Evolutionary conservation across 257 asterid species (phyloP).

Genomic region (Phtheirospermum japonicum): DNA sequence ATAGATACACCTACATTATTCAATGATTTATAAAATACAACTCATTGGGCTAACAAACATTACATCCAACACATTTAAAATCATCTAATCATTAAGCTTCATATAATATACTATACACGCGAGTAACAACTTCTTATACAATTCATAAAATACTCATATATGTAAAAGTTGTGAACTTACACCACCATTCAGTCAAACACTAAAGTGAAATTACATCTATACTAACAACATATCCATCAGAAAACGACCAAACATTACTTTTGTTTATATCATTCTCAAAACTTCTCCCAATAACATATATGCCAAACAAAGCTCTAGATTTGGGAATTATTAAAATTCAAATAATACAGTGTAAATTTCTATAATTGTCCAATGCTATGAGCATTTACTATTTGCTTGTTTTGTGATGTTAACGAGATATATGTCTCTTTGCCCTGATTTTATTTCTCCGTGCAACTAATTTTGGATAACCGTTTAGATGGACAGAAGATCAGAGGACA

Average conservation of each 20-base stretch:
- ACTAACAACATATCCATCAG: neutral
- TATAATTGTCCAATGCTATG: neutral
- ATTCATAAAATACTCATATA: neutral
- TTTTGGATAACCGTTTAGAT: too few species aligned
- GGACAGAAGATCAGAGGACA: constrained; percentile 32
- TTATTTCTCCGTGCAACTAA: constrained; percentile 8
- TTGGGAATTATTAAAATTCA: too few species aligned
- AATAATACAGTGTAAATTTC: neutral
- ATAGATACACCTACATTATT: neutral
- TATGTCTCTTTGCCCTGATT: neutral
- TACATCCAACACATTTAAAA: neutral
- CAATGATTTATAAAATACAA: neutral
- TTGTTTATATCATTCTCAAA: neutral
- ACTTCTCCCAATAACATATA: neutral
- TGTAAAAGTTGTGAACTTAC: neutral
- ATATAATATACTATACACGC: neutral
- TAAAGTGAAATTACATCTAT: neutral
- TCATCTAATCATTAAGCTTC: too few species aligned
- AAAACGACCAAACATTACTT: neutral
- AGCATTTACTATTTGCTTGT: neutral
- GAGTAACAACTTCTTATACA: neutral
- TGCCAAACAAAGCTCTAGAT: neutral
- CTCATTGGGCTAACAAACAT: neutral
- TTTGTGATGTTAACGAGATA: constrained; percentile 19
- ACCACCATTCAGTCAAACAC: neutral